A percentile compares a stretch with the other conserved stretches of the same genome.
phyloP scores from a whole-genome alignment of 2,329 filamentous ascomycete genomes.

The Zelopaecilomyces penicillatus region DNA sequence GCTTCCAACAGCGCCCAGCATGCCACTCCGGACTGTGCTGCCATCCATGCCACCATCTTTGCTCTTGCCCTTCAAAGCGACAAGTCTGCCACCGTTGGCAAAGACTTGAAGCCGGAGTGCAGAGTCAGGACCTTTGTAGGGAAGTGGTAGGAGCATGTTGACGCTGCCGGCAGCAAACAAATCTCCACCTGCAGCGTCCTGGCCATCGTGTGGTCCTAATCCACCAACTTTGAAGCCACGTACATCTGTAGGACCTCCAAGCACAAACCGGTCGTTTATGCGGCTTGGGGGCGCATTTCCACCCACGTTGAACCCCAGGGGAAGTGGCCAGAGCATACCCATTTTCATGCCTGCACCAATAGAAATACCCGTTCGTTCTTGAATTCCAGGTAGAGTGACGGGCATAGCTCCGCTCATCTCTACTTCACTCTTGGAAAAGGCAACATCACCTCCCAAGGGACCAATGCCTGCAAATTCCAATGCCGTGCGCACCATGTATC shows the following conservation, averaged over 20 bases:
- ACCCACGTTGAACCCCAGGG: conserved; percentile 47
- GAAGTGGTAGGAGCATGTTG: conserved; percentile 77
- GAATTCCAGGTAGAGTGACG: conserved; percentile 60
- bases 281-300: conserved; percentile 58
- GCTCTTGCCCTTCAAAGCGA: conserved; percentile 59
- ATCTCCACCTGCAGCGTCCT: conserved; percentile 83
- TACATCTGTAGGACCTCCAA: conserved; percentile 90
- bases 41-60: conserved; percentile 36
- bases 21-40: conserved; percentile 41
- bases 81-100: conserved; percentile 77
- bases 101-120: conserved; percentile 85
- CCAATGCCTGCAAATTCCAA: conserved; percentile 85
- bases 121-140: conserved; percentile 70
- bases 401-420: conserved; percentile 72
- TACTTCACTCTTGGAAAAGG: conserved; percentile 88
- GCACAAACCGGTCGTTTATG: conserved; percentile 89
- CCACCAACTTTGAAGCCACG: conserved; percentile 88
- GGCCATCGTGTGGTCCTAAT: conserved; percentile 77
- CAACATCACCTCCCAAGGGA: conserved; percentile 75
- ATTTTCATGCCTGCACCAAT: conserved; percentile 74
- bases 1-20: conserved; percentile 57
- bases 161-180: conserved; percentile 84
- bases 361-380: conserved; percentile 66
- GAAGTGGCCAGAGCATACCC: conserved; percentile 76
- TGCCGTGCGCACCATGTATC: conserved; percentile 70